phyloP scores from a whole-genome alignment of 306 rosid genomes.

The Prinsepia uniflora region DNA sequence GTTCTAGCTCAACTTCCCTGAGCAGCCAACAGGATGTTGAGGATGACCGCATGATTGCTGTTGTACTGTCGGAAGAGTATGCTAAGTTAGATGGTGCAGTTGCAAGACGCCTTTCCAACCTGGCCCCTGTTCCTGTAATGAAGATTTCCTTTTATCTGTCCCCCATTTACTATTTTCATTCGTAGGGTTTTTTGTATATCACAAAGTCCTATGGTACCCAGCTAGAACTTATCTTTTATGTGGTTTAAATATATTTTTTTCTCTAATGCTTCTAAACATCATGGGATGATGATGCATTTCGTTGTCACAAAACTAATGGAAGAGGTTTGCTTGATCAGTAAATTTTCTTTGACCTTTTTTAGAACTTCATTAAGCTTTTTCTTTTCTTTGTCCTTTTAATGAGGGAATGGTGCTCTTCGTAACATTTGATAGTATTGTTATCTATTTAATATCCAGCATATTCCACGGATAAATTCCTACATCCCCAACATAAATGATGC shows the following conservation, averaged over 20 bases:
- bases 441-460: constrained; percentile 52
- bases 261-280: not conserved
- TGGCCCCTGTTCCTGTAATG: constrained; percentile 66
- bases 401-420: not conserved
- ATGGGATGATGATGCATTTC: not conserved
- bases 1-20: constrained; percentile 58
- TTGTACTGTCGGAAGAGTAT: constrained; percentile 68
- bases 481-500: constrained; percentile 69
- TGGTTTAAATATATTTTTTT: not conserved
- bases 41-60: constrained; percentile 83
- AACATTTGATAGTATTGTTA: constrained; percentile 17
- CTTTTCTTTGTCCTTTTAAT: not conserved
- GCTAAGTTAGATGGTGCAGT: constrained; percentile 67
- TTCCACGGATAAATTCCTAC: constrained; percentile 79
- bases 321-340: constrained; percentile 1
- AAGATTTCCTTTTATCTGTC: not conserved
- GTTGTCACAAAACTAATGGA: not conserved
- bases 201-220: not conserved
- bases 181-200: not conserved
- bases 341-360: not conserved
- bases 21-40: constrained; percentile 53
- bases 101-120: constrained; percentile 59
- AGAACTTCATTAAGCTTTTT: not conserved
- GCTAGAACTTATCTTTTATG: not conserved
- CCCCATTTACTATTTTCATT: constrained; percentile 7